A percentile compares a stretch with the other conserved stretches of the same genome.
phyloP scores from a whole-genome alignment of 2,329 filamentous ascomycete species.

The Zasmidium citrigriseum region DNA sequence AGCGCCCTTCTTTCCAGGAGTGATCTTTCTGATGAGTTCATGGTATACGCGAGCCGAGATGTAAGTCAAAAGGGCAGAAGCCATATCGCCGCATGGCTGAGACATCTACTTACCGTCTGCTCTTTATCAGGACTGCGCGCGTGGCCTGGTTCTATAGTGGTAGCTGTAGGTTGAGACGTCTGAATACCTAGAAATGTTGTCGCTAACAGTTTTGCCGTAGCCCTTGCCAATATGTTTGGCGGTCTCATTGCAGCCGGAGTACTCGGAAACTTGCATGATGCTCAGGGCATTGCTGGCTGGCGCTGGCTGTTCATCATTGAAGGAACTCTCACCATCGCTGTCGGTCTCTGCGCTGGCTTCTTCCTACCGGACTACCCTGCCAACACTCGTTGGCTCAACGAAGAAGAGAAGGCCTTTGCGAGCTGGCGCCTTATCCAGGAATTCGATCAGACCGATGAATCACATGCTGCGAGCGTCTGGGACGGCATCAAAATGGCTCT shows the following conservation, averaged over 20 bases:
- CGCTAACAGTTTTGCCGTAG: too few relatives aligned
- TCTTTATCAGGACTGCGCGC: too few relatives aligned
- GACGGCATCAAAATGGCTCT: slow-evolving; percentile 53
- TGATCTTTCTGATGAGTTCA: slow-evolving; percentile 49
- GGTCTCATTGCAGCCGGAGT: slow-evolving; percentile 47
- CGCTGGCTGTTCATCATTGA: slow-evolving; percentile 44
- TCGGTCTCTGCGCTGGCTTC: slow-evolving; percentile 32
- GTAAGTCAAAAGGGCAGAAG: too few relatives aligned
- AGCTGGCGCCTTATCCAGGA: slow-evolving; percentile 55
- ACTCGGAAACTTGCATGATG: slow-evolving; percentile 34
- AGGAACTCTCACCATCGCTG: slow-evolving; percentile 25
- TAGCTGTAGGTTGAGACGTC: too few relatives aligned
- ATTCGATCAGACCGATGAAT: slow-evolving; percentile 47
- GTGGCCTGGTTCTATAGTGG: slow-evolving; percentile 29
- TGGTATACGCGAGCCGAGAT: slow-evolving; percentile 54
- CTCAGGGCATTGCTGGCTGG: slow-evolving; percentile 44
- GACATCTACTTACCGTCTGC: too few relatives aligned
- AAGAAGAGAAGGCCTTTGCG: slow-evolving; percentile 56
- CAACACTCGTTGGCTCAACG: slow-evolving; percentile 54
- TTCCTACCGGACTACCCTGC: slow-evolving; percentile 54
- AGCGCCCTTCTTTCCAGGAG: slow-evolving; percentile 54
- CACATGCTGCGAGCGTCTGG: slow-evolving; percentile 41
- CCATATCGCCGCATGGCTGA: too few relatives aligned
- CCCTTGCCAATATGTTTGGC: slow-evolving; percentile 31
- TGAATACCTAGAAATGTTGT: too few relatives aligned